phyloP scores from a whole-genome alignment of 208 protist genomes.

The Wallacemonas rigidus region DNA sequence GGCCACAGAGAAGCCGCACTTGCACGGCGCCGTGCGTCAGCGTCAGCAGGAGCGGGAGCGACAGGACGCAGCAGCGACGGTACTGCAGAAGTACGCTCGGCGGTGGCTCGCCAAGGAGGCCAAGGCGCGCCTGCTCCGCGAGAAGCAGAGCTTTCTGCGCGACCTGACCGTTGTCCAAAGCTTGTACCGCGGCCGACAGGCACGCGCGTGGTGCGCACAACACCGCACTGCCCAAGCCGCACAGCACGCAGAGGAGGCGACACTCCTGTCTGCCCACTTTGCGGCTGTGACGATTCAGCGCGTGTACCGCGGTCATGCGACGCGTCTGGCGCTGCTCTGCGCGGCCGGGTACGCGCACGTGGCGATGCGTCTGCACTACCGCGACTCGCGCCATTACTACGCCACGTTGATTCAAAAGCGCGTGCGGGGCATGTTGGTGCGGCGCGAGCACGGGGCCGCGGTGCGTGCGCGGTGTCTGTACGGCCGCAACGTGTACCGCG shows the following conservation, averaged over 20 bases:
- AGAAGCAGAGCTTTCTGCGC: constrained; percentile 31
- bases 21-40: constrained; percentile 29
- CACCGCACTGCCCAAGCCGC: constrained; percentile 15
- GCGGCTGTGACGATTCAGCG: constrained; percentile 72
- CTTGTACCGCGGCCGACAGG: constrained; percentile 38
- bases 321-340: constrained; percentile 38
- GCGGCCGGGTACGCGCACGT: constrained; percentile 37
- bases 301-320: constrained; percentile 66
- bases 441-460: constrained; percentile 42
- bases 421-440: constrained; percentile 67
- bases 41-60: constrained; percentile 21
- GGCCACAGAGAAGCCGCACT: constrained; percentile 16
- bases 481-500: constrained; percentile 69
- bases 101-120: constrained; percentile 65
- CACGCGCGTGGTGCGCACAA: constrained; percentile 21
- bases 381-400: constrained; percentile 63
- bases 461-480: constrained; percentile 61
- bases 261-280: constrained; percentile 32
- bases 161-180: constrained; percentile 53
- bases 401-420: constrained; percentile 78
- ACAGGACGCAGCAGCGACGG: constrained; percentile 38
- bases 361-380: constrained; percentile 66
- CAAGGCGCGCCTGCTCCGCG: constrained; percentile 28
- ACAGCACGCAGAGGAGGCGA: constrained; percentile 10
- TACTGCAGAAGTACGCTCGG: constrained; percentile 69